Base-by-base conservation (phyloP, 352 stramenopile genomes). In the Phytophthora parvispora region DNA sequence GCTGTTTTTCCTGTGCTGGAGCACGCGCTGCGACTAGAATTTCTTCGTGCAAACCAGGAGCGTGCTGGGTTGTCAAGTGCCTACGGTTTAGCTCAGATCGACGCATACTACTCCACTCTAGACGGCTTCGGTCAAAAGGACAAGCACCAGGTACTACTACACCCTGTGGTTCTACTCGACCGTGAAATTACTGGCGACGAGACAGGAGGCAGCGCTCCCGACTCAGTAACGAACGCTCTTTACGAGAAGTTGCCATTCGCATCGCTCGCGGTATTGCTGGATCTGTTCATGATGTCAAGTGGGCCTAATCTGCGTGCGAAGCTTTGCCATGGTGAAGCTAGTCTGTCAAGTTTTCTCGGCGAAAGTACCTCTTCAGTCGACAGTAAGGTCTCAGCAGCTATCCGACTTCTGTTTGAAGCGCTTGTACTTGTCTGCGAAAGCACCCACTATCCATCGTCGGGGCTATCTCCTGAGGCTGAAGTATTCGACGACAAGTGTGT, bases 101-200 rank as follows among this genome's bases (percentile, higher is more conserved):
- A 90, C 28, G 72, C 83, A 18, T 94, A 94, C 60, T 94, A 93
- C 62, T 94, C 87, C 15, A 94, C 87, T 16, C 56, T 94, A 9
- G 87, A 94, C 57, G 87, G 87, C 1, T 94, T 94, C 55, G 87
- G 87, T 1, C 87, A 94, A 52, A 75, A 78, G n/a, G 72, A 86
- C 34, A 91, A 92, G 65, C 87, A 94, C 43, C 87, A 94, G 69
- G 84, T 94, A 12, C 52, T 94, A 9, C 53, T 94, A 1, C 75
- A 91, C 47, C 56, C 81, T 0, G 51, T 60, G 2, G 69, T 93
- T 18, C 47, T 77, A 16, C 28, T 76, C 24, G 73, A 16, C 3
- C 43, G 54, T 4, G 50, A 12, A 28, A 52, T 43, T 5, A 36
- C 28, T 22, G 34, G 42, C 18, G 27, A 59, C 2, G 22, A 56